Evolutionary conservation across 345 rosid genomes (phyloP).

Genomic region (Arabidopsis thaliana): DNA sequence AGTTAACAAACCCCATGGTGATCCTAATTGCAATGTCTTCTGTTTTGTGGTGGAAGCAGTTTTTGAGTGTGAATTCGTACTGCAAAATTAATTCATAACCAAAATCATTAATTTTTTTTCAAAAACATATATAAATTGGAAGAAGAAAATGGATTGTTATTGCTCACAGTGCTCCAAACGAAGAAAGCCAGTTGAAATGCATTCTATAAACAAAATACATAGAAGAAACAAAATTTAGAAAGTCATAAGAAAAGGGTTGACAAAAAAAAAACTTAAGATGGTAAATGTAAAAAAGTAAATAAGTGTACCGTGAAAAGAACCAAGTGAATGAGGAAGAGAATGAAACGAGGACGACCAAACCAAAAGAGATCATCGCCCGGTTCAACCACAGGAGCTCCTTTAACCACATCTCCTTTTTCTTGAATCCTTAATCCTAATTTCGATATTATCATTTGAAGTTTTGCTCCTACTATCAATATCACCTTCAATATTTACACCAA

Average conservation of each 20-base stretch:
- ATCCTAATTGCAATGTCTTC: slow-evolving; percentile 69
- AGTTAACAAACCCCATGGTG: slow-evolving; percentile 74
- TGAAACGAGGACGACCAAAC: slow-evolving; percentile 83
- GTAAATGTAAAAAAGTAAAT: neutral
- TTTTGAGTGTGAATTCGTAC: slow-evolving; percentile 57
- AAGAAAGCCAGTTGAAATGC: slow-evolving; percentile 93
- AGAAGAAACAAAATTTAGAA: neutral
- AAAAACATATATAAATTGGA: neutral
- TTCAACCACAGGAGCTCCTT: slow-evolving; percentile 89
- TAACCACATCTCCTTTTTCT: slow-evolving; percentile 85
- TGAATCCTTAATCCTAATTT: slow-evolving; percentile 78
- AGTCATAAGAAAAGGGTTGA: no score
- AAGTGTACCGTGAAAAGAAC: slow-evolving; percentile 81
- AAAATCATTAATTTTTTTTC: neutral
- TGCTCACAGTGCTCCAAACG: slow-evolving; percentile 72
- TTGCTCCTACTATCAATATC: slow-evolving; percentile 74
- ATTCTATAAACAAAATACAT: slow-evolving; percentile 53
- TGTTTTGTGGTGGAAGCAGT: slow-evolving; percentile 62
- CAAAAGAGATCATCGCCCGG: slow-evolving; percentile 96
- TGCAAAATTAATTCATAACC: slow-evolving; percentile 45
- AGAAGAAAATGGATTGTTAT: neutral
- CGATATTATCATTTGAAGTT: slow-evolving; percentile 86
- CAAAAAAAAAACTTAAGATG: no score
- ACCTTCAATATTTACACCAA: slow-evolving; percentile 31
- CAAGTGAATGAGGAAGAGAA: slow-evolving; percentile 87